Evolutionary conservation across 495 filamentous ascomycete genomes (phyloP).

Genomic region (Neurospora tetraspora): DNA sequence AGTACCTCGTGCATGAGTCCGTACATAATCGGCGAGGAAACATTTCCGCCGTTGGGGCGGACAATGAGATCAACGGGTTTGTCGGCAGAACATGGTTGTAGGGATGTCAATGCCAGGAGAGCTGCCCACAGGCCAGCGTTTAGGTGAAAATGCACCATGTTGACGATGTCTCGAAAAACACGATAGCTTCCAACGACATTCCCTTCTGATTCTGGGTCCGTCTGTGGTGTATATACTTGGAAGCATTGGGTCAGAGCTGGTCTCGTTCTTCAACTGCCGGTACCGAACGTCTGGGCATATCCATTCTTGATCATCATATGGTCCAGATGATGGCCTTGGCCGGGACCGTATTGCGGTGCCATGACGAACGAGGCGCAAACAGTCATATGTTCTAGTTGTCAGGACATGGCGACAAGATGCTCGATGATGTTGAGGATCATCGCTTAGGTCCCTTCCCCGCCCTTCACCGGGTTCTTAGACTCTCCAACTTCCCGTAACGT

Average conservation of each 20-base stretch:
- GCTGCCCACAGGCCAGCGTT: not conserved
- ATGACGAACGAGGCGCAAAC: not conserved
- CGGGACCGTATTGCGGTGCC: not conserved
- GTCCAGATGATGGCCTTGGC: not conserved
- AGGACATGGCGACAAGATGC: not conserved
- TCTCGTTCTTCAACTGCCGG: not conserved
- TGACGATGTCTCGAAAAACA: not conserved
- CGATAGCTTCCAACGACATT: not conserved
- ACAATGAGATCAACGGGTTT: slow-evolving; percentile 19
- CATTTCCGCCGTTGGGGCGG: slow-evolving; percentile 26
- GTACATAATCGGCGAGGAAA: slow-evolving; percentile 25
- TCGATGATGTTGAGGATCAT: not conserved
- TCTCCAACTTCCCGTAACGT: not conserved
- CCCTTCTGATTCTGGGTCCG: not conserved
- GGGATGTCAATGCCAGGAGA: not conserved
- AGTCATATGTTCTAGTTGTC: not conserved
- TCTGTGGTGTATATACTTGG: not conserved
- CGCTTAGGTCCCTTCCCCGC: not conserved
- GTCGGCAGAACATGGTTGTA: slow-evolving; percentile 6
- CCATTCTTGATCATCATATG: not conserved
- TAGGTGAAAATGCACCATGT: not conserved
- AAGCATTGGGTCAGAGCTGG: not conserved
- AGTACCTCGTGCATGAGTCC: slow-evolving; percentile 32
- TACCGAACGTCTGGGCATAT: not conserved
- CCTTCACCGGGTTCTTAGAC: not conserved